Base-by-base conservation (phyloP, 495 filamentous ascomycete species). In the Trichoderma erinaceum region DNA sequence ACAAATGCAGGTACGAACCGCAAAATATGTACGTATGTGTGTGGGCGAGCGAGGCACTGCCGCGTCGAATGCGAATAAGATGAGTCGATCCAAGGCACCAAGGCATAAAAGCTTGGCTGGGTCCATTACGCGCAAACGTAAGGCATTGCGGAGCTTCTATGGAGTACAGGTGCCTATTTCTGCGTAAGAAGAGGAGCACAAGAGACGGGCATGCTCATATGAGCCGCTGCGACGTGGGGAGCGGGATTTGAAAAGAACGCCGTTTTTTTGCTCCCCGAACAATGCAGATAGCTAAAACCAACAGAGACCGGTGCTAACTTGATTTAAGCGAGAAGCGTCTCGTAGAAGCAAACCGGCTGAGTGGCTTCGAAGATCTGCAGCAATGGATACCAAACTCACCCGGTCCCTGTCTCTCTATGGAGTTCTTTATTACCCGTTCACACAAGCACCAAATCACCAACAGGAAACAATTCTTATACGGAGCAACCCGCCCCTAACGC, bases 1-100 rank as follows among this genome's bases (percentile, higher is more conserved):
- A 61, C 56, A 61, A 29, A 61, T 61, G 56, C 56, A 61, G 56
- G 56, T 61, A 61, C 56, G 7, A 21, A 32, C 3, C 56, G 56
- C 56, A 61, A 32, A 16, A 61, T 61, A 61, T 61, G 56, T 61
- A 61, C 56, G 25, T 12, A 21, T 29, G 25, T 11, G 56, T 29
- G 25, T 11, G 13, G 15, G 35, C 44, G 44, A n/a, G n/a, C 50
- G 23, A 27, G 11, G 27, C 29, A 21, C 56, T 25, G 27, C 29
- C 23, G 16, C 16, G 21, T 10, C 23, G 11, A 13, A 32, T 27
- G 56, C 25, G 25, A 61, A 25, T 61, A 29, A 61, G 27, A 61
- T 61, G 56, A 25, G 16, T 13, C 8, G 56, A 0, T 52, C 48
- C 21, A 52, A 21, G 48, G 48, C 18, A 11, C 48, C 18, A 52